A percentile compares a stretch with the other conserved stretches of the same genome.
Conservation (phyloP, 2,329 filamentous ascomycete genomes). For the Neurospora sp. region DNA sequence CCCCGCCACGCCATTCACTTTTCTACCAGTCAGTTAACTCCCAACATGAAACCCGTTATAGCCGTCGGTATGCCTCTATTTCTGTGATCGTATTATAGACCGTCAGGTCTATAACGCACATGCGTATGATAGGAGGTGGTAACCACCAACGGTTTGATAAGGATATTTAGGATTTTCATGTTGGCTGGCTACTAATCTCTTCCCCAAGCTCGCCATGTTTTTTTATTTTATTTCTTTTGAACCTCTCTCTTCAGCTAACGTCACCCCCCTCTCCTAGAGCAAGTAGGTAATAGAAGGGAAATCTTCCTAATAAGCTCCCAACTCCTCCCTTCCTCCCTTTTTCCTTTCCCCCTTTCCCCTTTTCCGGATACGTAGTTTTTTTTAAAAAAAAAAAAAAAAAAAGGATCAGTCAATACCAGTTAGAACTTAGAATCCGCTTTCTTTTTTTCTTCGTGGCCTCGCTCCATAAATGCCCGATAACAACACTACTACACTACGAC, state of each 20-base stretch:
- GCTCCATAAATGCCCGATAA: neutral
- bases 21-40: neutral
- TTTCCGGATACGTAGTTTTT: neutral
- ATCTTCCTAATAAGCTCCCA: neutral
- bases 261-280: neutral
- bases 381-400: too few species aligned
- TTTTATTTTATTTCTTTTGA: neutral
- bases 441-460: neutral
- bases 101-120: too few species aligned
- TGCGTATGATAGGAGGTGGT: neutral
- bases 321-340: neutral
- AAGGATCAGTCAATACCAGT: neutral
- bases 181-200: neutral
- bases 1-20: neutral
- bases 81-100: too few species aligned
- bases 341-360: neutral
- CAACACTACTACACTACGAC: neutral
- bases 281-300: neutral
- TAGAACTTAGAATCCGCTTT: neutral
- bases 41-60: neutral
- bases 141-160: neutral
- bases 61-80: too few species aligned
- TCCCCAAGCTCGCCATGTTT: neutral
- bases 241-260: neutral
- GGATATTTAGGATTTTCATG: neutral